Percentiles rank a stretch among this genome's conserved stretches.
These are phyloP conservation scores for Adansonia rubrostipa DNA, from an alignment of 441 rosid species.

Conservation along the genomic window DNA sequence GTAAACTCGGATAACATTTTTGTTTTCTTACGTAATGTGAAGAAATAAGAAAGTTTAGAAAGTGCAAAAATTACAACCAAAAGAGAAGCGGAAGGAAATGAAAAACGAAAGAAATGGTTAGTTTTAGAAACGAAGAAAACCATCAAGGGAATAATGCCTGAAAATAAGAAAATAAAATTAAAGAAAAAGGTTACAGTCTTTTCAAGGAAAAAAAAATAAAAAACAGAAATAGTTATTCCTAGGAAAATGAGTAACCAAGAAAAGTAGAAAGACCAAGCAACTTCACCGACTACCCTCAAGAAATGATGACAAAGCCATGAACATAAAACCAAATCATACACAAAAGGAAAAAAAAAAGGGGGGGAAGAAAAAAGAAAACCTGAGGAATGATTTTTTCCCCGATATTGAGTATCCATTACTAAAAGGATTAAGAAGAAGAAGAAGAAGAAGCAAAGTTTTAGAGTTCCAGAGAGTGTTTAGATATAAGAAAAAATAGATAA, in stretches of 20 bases:
- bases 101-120: not conserved
- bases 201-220: not conserved
- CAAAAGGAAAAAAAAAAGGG: not conserved
- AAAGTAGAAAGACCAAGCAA: not conserved
- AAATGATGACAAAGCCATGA: not conserved
- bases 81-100: not conserved
- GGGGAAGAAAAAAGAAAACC: constrained; percentile 26
- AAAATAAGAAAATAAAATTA: not conserved
- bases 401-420: constrained; percentile 42
- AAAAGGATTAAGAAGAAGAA: not conserved
- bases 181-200: not conserved
- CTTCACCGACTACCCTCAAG: not conserved
- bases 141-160: not conserved
- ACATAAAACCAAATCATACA: not conserved
- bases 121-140: not conserved
- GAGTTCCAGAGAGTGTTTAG: constrained; percentile 1
- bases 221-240: not conserved
- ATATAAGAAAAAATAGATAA: not conserved
- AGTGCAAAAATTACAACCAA: not conserved
- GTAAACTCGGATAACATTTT: not conserved
- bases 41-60: not conserved
- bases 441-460: not conserved
- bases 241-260: not conserved
- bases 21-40: not conserved
- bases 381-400: constrained; percentile 30